Conservation (phyloP, 805 yeast species). For the Ogataea angusta region DNA sequence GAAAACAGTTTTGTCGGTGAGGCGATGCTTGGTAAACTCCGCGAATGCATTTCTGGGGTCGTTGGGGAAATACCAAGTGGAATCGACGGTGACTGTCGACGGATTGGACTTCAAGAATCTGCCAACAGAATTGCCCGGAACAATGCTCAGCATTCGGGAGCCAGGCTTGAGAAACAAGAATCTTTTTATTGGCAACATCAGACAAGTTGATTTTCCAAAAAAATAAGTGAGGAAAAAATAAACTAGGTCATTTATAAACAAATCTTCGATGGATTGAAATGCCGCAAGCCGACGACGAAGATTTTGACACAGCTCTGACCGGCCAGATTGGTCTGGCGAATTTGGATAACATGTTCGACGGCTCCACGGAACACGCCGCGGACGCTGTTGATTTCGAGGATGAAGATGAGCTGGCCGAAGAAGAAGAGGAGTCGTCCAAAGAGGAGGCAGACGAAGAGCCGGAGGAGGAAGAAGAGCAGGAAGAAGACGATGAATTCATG, state of each 20-base stretch:
- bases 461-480: constrained; percentile 37
- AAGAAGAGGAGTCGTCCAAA: constrained; percentile 57
- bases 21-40: constrained; percentile 57
- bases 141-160: not conserved
- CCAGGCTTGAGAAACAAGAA: not conserved
- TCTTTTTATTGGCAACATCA: not conserved
- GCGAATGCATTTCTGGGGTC: constrained; percentile 53
- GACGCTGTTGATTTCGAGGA: constrained; percentile 94
- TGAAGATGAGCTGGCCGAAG: constrained; percentile 93
- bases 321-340: constrained; percentile 32
- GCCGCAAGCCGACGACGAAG: constrained; percentile 26
- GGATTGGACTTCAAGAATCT: constrained; percentile 13
- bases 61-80: constrained; percentile 92
- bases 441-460: constrained; percentile 39
- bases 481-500: constrained; percentile 36
- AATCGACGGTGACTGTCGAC: constrained; percentile 56
- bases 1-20: constrained; percentile 60
- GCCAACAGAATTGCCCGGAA: constrained; percentile 26
- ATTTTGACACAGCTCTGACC: constrained; percentile 31
- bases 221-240: not conserved
- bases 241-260: not conserved
- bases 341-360: constrained; percentile 37
- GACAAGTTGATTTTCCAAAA: not conserved
- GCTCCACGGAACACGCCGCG: constrained; percentile 71
- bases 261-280: constrained; percentile 5